These are phyloP conservation scores for Penicillium sp. DNA, from an alignment of 2,329 filamentous ascomycete genomes.

Conservation along the genomic window DNA sequence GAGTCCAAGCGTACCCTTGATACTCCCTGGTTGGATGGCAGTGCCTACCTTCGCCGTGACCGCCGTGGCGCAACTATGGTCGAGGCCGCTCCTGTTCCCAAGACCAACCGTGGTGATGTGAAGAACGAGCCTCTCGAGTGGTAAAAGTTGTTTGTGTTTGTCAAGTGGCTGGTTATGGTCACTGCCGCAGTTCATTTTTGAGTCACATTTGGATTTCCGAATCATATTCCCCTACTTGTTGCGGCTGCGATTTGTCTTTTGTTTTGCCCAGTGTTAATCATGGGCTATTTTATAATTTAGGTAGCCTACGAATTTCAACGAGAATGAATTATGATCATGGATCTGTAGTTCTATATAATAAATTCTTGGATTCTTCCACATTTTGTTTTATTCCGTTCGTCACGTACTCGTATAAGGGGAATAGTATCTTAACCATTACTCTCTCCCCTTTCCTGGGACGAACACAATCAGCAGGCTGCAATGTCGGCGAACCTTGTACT, in stretches of 20 bases:
- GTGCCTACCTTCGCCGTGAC: slow-evolving; percentile 60
- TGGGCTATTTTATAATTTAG: slow-evolving; percentile 9
- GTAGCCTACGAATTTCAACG: slow-evolving; percentile 18
- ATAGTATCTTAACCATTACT: too few relatives aligned
- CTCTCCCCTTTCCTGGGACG: too few relatives aligned
- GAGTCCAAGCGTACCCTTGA: slow-evolving; percentile 67
- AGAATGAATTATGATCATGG: slow-evolving; percentile 21
- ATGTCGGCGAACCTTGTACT: too few relatives aligned
- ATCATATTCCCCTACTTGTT: slow-evolving; percentile 18
- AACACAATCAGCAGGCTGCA: too few relatives aligned
- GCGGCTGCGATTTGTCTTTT: slow-evolving; percentile 6
- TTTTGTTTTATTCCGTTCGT: background rate
- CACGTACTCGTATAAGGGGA: too few relatives aligned
- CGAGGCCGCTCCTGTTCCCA: slow-evolving; percentile 63
- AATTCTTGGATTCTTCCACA: background rate
- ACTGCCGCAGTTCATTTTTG: slow-evolving; percentile 5
- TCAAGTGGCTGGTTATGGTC: slow-evolving; percentile 8
- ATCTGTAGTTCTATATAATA: background rate
- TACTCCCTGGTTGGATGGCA: slow-evolving; percentile 87
- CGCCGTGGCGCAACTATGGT: slow-evolving; percentile 53
- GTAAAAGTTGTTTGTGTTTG: slow-evolving; percentile 42
- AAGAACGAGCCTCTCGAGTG: slow-evolving; percentile 82
- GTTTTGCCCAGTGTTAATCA: slow-evolving; percentile 10
- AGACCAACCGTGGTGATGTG: slow-evolving; percentile 77
- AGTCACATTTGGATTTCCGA: slow-evolving; percentile 12